These are phyloP conservation scores for Cordyceps sp. DNA, from an alignment of 2,329 filamentous ascomycete genomes.

Conservation along the genomic window DNA sequence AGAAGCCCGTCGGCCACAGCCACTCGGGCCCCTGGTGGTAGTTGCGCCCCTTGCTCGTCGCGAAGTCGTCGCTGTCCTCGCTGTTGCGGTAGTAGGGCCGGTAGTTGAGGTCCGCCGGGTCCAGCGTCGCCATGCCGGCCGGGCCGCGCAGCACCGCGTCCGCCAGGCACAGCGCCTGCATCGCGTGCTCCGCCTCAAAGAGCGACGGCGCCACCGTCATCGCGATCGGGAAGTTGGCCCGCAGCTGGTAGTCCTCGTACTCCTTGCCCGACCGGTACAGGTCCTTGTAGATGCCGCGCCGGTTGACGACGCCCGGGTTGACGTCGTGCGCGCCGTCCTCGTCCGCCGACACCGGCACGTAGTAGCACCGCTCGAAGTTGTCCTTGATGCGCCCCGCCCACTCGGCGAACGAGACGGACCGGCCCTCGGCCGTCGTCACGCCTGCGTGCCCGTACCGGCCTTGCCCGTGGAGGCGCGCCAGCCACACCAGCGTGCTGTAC, in stretches of 20 bases:
- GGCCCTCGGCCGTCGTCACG: slow-evolving; percentile 48
- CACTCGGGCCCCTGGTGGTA: slow-evolving; percentile 98
- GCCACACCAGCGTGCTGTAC: slow-evolving; percentile 79
- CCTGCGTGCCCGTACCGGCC: slow-evolving; percentile 58
- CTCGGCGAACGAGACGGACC: slow-evolving; percentile 48
- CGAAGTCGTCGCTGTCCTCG: slow-evolving; percentile 81
- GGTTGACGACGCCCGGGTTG: slow-evolving; percentile 64
- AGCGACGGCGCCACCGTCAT: slow-evolving; percentile 88
- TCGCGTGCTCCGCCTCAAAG: slow-evolving; percentile 63
- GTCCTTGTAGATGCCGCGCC: slow-evolving; percentile 96
- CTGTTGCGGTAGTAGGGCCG: slow-evolving; percentile 88
- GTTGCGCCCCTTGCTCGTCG: slow-evolving; percentile 85
- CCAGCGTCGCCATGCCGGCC: slow-evolving; percentile 87
- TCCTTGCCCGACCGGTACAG: slow-evolving; percentile 86
- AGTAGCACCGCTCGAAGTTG: slow-evolving; percentile 90
- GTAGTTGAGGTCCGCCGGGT: slow-evolving; percentile 85
- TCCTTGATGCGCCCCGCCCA: slow-evolving; percentile 70
- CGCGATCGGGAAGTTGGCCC: slow-evolving; percentile 84
- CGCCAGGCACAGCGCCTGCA: slow-evolving; percentile 62
- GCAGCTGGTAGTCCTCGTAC: slow-evolving; percentile 94
- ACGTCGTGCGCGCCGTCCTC: slow-evolving; percentile 70
- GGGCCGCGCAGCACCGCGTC: slow-evolving; percentile 72
- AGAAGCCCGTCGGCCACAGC: slow-evolving; percentile 95
- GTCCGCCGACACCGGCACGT: slow-evolving; percentile 50
- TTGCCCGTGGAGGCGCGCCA: slow-evolving; percentile 46